Evolutionary conservation across 2,329 filamentous ascomycete species (phyloP), one percentile per base, ranked within the genome.

Genomic region (Botryotinia calthae): DNA sequence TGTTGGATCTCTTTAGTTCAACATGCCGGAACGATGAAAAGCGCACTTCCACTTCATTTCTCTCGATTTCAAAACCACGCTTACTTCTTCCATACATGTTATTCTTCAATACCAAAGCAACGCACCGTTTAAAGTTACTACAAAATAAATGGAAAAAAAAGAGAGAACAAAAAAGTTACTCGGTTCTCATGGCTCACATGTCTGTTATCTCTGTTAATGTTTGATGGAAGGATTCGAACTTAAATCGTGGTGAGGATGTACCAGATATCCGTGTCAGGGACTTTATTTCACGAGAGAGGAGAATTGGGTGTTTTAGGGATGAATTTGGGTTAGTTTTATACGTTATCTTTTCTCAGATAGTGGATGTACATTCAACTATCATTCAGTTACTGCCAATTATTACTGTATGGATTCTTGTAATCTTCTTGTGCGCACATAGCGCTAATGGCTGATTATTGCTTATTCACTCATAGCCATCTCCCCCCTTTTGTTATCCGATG

Each of bases 341-440:
- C 25, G 5, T 28, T 31, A 4, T 9, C 14, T 18, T 25, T 42
- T 56, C 10, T 9, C 28, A 2, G 6, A 16, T 28, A 54, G 8
- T 4, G 4, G 18, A 14, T 1, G 1, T 4, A 16, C 10, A 14
- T 48, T 44, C 1, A 2, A n/a, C 2, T 2, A 16, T 25, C 46
- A 25, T 48, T 34, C 25, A 4, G 4, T 51, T 12, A 20, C 1
- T n/a, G 2, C 6, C 14, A 28, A 4, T 10, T 12, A 4, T 12
- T 37, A 10, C 28, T 16, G 20, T n/a, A 9, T 18, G 1, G 10
- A 9, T n/a, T n/a, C 1, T 0, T 22, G 31, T 2, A 20, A 14
- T 8, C 12, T 2, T 2, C 28, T 4, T 14, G 8, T 1, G 16
- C 18, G 28, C 16, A 51, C 4, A n/a, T 0, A 40, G 0, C 0